phyloP scores from a whole-genome alignment of 2,329 filamentous ascomycete genomes.

The Kalmusia sp. region DNA sequence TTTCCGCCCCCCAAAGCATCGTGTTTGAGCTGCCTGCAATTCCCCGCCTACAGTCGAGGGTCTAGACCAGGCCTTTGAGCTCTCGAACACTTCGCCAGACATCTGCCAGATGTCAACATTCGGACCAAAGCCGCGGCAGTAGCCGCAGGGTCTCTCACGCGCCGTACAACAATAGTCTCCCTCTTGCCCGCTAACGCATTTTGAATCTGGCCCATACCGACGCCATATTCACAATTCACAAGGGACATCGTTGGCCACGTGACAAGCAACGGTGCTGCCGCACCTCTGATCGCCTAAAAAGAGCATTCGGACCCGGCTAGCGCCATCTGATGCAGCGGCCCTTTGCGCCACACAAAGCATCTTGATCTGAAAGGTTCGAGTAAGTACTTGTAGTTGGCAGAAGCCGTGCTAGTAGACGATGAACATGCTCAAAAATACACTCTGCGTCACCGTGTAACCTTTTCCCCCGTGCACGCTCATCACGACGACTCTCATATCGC shows the following conservation, averaged over 20 bases:
- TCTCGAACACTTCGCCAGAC: neutral
- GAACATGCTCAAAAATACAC: neutral
- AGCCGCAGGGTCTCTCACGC: neutral
- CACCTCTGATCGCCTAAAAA: neutral
- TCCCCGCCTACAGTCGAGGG: slow-evolving; percentile 6
- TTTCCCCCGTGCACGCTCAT: neutral
- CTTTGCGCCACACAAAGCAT: no score
- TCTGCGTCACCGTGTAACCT: neutral
- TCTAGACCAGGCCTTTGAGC: neutral
- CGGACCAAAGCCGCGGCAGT: neutral
- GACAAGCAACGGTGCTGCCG: neutral
- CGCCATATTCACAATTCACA: neutral
- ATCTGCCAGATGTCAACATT: neutral
- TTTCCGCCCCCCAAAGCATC: neutral
- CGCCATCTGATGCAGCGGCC: no score
- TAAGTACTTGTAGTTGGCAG: neutral
- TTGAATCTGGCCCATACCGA: neutral
- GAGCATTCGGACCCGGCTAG: neutral
- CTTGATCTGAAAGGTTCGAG: slow-evolving; percentile 3
- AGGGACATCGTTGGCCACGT: neutral
- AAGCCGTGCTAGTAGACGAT: neutral
- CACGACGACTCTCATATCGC: neutral
- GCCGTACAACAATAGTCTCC: neutral
- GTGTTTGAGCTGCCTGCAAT: slow-evolving; percentile 8
- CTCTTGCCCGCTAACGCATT: neutral